phyloP scores from a whole-genome alignment of 345 rosid genomes.

The Eucalyptus caleyi region DNA sequence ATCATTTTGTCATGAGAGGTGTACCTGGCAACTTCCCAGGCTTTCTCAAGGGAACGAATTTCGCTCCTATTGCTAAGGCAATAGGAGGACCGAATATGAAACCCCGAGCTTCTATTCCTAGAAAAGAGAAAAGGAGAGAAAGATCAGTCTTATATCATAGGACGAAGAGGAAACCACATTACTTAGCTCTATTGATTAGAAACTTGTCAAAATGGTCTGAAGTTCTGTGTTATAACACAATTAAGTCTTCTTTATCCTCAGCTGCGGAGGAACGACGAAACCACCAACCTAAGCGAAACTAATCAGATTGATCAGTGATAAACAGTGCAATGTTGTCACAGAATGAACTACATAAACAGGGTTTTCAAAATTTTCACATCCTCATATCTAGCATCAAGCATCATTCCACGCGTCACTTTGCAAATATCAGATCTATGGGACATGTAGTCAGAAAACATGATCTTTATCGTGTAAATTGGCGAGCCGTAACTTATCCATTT shows the following conservation, averaged over 20 bases:
- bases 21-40: constrained; percentile 91
- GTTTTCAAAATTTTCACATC: background rate
- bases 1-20: background rate
- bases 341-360: background rate
- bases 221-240: background rate
- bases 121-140: background rate
- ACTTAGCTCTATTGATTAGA: background rate
- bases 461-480: background rate
- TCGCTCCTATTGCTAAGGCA: constrained; percentile 96
- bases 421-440: background rate
- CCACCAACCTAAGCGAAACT: background rate
- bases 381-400: background rate
- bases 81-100: constrained; percentile 93
- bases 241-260: background rate
- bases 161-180: background rate
- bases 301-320: background rate
- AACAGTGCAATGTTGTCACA: background rate
- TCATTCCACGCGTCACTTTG: background rate
- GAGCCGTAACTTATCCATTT: constrained; percentile 8
- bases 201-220: background rate
- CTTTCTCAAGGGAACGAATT: constrained; percentile 89
- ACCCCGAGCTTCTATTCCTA: constrained; percentile 98
- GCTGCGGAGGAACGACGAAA: background rate
- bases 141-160: background rate
- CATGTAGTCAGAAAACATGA: background rate